These are phyloP conservation scores for Mallotus repandus DNA, from an alignment of 441 rosid genomes.

Conservation along the genomic window DNA sequence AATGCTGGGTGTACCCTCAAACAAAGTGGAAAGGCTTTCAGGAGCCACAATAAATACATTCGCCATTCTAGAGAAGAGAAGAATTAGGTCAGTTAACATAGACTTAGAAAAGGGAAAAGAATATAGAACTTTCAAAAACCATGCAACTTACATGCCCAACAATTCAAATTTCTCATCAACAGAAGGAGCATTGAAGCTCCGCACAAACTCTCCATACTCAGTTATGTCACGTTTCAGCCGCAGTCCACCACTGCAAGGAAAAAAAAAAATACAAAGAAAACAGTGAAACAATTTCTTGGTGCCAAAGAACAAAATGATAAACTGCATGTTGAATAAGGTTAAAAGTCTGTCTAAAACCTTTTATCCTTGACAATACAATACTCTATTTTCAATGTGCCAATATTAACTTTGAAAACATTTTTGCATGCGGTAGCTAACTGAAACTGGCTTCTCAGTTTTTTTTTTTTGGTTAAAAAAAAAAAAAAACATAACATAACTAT, in stretches of 20 bases:
- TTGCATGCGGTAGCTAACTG: background rate
- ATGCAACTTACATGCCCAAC: slow-evolving; percentile 77
- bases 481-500: background rate
- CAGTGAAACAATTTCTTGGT: slow-evolving; percentile 7
- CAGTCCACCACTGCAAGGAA: slow-evolving; percentile 76
- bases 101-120: background rate
- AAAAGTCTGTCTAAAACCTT: background rate
- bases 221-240: slow-evolving; percentile 95
- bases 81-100: slow-evolving; percentile 17
- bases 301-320: background rate
- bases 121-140: slow-evolving; percentile 2
- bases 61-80: slow-evolving; percentile 63
- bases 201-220: slow-evolving; percentile 88
- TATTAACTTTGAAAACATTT: background rate
- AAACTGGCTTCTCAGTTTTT: slow-evolving; percentile 1
- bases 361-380: background rate
- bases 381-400: background rate
- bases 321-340: background rate
- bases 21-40: slow-evolving; percentile 86
- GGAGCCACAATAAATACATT: slow-evolving; percentile 97
- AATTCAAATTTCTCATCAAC: slow-evolving; percentile 96
- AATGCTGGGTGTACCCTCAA: slow-evolving; percentile 94
- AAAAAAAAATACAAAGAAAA: slow-evolving; percentile 18
- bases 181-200: slow-evolving; percentile 82
- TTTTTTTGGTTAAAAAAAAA: background rate